These are phyloP conservation scores for Botrytis porri DNA, from an alignment of 2,329 filamentous ascomycete genomes.

Conservation along the genomic window DNA sequence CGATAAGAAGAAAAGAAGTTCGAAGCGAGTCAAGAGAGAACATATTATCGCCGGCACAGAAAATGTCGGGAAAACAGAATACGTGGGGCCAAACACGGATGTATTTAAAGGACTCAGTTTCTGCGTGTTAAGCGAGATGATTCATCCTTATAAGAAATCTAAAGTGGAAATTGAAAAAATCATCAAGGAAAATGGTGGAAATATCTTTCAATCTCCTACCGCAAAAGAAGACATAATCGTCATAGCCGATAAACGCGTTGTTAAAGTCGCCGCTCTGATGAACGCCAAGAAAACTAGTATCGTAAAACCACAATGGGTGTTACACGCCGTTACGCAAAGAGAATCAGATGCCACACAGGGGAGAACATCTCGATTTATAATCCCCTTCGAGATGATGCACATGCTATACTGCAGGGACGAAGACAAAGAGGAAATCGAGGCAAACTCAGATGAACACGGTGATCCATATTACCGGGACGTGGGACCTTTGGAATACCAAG, in stretches of 20 bases:
- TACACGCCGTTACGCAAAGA: slow-evolving; percentile 60
- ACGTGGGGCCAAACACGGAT: slow-evolving; percentile 56
- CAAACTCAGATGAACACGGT: slow-evolving; percentile 70
- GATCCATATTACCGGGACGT: slow-evolving; percentile 81
- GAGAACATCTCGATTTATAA: slow-evolving; percentile 52
- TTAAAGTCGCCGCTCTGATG: slow-evolving; percentile 80
- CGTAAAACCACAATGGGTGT: slow-evolving; percentile 75
- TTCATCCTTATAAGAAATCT: slow-evolving; percentile 65
- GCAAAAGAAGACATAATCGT: slow-evolving; percentile 63
- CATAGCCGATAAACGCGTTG: slow-evolving; percentile 73
- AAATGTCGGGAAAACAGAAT: slow-evolving; percentile 47
- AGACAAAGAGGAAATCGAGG: slow-evolving; percentile 51
- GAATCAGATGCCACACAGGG: slow-evolving; percentile 48
- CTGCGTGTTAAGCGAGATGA: slow-evolving; percentile 76
- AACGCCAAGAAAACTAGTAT: slow-evolving; percentile 71
- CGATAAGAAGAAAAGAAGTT: slow-evolving; percentile 56
- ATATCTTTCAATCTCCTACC: slow-evolving; percentile 69
- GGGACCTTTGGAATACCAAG: slow-evolving; percentile 58
- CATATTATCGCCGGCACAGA: slow-evolving; percentile 70
- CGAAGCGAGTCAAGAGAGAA: slow-evolving; percentile 66
- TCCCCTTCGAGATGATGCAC: slow-evolving; percentile 61
- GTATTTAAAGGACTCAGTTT: slow-evolving; percentile 77
- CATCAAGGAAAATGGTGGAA: slow-evolving; percentile 80
- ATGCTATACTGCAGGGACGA: slow-evolving; percentile 66
- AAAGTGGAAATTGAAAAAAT: slow-evolving; percentile 78